These are phyloP conservation scores for Coemansia sp. DNA, from an alignment of 192 early-diverging fungal species.

Conservation along the genomic window DNA sequence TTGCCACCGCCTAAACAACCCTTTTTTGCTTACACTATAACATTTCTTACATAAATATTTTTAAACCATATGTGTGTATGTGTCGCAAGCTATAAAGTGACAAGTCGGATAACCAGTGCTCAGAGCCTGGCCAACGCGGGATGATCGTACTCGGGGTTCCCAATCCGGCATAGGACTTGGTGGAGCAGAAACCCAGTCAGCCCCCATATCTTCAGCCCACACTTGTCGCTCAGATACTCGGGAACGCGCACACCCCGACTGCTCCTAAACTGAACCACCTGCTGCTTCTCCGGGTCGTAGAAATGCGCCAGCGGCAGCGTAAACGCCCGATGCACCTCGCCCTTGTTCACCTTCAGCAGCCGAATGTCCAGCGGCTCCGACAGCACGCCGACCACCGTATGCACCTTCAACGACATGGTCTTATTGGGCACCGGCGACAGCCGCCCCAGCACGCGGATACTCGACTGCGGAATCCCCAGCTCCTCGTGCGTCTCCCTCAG, in stretches of 20 bases:
- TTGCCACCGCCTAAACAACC: too few species aligned
- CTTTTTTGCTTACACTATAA: too few species aligned
- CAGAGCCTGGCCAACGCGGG: not conserved
- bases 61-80: too few species aligned
- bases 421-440: constrained; percentile 64
- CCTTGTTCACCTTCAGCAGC: constrained; percentile 52
- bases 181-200: constrained; percentile 79
- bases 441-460: constrained; percentile 61
- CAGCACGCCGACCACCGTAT: constrained; percentile 62
- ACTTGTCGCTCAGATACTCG: constrained; percentile 56
- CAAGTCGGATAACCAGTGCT: too few species aligned
- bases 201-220: constrained; percentile 67
- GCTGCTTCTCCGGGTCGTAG: constrained; percentile 46
- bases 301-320: constrained; percentile 65
- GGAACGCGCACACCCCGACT: constrained; percentile 53
- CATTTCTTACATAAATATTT: too few species aligned
- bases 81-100: too few species aligned
- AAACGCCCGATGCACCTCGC: constrained; percentile 73
- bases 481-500: constrained; percentile 83
- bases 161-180: constrained; percentile 41
- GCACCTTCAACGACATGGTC: constrained; percentile 55
- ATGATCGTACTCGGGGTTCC: constrained; percentile 1
- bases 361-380: constrained; percentile 44
- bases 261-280: constrained; percentile 55
- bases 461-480: constrained; percentile 51